These are phyloP conservation scores for Tremellales sp. DNA, from an alignment of 1,284 basidiomycete genomes.

Conservation along the genomic window DNA sequence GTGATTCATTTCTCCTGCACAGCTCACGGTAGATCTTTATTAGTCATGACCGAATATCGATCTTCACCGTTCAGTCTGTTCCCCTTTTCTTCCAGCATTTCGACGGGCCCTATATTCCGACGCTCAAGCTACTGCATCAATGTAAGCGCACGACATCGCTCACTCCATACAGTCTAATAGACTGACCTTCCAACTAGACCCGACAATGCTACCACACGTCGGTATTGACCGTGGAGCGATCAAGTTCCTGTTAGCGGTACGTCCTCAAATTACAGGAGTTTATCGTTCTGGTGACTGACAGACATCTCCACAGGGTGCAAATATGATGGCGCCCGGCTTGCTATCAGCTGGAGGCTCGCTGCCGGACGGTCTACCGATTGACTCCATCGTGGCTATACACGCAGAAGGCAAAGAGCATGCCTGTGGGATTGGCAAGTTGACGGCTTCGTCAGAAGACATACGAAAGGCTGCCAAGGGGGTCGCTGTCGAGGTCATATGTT, in stretches of 20 bases:
- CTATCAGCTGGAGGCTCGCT: slow-evolving; percentile 87
- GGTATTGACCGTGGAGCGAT: slow-evolving; percentile 95
- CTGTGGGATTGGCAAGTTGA: slow-evolving; percentile 80
- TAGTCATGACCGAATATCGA: slow-evolving; percentile 92
- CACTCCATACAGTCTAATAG: slow-evolving; percentile 2
- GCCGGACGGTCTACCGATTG: slow-evolving; percentile 70
- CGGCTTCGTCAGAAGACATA: slow-evolving; percentile 84
- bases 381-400: slow-evolving; percentile 75
- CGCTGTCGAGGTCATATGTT: slow-evolving; percentile 74
- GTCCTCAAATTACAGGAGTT: slow-evolving; percentile 15
- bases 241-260: slow-evolving; percentile 79
- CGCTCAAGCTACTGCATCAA: slow-evolving; percentile 81
- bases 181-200: slow-evolving; percentile 58
- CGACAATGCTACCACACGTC: slow-evolving; percentile 80
- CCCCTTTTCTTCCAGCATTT: slow-evolving; percentile 97
- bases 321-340: slow-evolving; percentile 97
- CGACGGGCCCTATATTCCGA: slow-evolving; percentile 88
- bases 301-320: slow-evolving; percentile 57
- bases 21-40: slow-evolving; percentile 1
- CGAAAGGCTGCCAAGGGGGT: slow-evolving; percentile 82
- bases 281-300: not conserved
- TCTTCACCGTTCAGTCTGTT: slow-evolving; percentile 80
- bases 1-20: not conserved
- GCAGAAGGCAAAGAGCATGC: slow-evolving; percentile 97
- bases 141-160: slow-evolving; percentile 58